Conservation (phyloP, 805 yeast species). For the Komagataella mondaviorum region DNA sequence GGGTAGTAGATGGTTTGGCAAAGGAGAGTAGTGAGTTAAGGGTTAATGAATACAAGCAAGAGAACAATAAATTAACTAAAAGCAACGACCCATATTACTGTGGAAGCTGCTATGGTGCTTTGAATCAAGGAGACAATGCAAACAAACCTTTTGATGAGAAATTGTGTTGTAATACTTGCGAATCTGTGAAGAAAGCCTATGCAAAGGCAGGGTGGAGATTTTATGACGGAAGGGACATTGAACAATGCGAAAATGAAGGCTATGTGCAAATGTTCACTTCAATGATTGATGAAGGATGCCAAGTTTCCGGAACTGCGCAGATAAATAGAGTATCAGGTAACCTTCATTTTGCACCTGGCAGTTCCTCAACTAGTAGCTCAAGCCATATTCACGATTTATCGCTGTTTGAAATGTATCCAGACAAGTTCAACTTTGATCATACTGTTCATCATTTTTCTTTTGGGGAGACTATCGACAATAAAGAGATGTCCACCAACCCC, state of each 20-base stretch:
- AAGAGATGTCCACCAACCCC: constrained; percentile 42
- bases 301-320: constrained; percentile 65
- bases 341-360: constrained; percentile 94
- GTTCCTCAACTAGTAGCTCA: constrained; percentile 42
- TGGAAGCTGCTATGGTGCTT: constrained; percentile 87
- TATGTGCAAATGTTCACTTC: constrained; percentile 52
- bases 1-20: constrained; percentile 42
- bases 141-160: constrained; percentile 23
- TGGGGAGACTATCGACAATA: constrained; percentile 42
- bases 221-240: constrained; percentile 74
- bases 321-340: constrained; percentile 84
- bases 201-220: constrained; percentile 75
- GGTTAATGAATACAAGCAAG: constrained; percentile 21
- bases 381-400: constrained; percentile 81
- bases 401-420: constrained; percentile 39
- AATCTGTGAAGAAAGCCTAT: constrained; percentile 69
- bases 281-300: constrained; percentile 74
- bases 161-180: constrained; percentile 78
- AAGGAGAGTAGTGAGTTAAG: constrained; percentile 24
- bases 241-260: constrained; percentile 85
- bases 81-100: constrained; percentile 35
- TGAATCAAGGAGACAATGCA: constrained; percentile 39
- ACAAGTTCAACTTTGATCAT: constrained; percentile 66
- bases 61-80: constrained; percentile 1
- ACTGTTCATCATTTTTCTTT: constrained; percentile 69